Conservation (phyloP, 2,329 filamentous ascomycete genomes). For the Epichloe bromicola region DNA sequence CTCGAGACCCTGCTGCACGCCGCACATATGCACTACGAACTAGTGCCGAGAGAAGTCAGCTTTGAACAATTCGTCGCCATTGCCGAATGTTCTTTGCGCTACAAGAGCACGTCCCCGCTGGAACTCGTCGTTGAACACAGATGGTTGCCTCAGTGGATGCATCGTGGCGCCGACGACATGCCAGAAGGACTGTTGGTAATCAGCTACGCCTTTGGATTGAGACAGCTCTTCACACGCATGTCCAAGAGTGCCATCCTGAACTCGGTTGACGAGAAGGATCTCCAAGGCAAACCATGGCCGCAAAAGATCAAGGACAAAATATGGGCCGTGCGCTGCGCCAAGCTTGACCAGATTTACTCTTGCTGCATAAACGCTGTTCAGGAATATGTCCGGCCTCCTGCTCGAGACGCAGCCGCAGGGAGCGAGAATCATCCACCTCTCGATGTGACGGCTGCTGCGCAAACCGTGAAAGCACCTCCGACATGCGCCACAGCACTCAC, state of each 20-base stretch:
- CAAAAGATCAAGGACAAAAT: conserved; percentile 33
- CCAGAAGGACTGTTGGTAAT: conserved; percentile 37
- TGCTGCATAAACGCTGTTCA: conserved; percentile 30
- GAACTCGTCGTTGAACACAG: conserved; percentile 35
- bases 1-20: conserved; percentile 37
- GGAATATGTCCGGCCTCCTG: conserved; percentile 29
- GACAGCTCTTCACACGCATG: conserved; percentile 34
- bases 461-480: conserved; percentile 7
- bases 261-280: conserved; percentile 28
- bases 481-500: conserved; percentile 16
- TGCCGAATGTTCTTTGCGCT: conserved; percentile 35
- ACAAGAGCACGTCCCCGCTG: conserved; percentile 37
- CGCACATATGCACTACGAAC: conserved; percentile 35
- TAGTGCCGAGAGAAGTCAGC: conserved; percentile 30
- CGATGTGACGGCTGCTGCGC: conserved; percentile 11
- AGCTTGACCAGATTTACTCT: conserved; percentile 35
- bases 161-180: conserved; percentile 33
- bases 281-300: conserved; percentile 33
- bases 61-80: conserved; percentile 39
- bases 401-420: conserved; percentile 10
- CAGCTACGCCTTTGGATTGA: conserved; percentile 37
- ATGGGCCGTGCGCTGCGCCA: conserved; percentile 33
- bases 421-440: conserved; percentile 10
- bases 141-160: conserved; percentile 40
- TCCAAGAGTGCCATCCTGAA: conserved; percentile 37